phyloP scores from a whole-genome alignment of 805 yeast species.

The Cyberlindnera japonica region DNA sequence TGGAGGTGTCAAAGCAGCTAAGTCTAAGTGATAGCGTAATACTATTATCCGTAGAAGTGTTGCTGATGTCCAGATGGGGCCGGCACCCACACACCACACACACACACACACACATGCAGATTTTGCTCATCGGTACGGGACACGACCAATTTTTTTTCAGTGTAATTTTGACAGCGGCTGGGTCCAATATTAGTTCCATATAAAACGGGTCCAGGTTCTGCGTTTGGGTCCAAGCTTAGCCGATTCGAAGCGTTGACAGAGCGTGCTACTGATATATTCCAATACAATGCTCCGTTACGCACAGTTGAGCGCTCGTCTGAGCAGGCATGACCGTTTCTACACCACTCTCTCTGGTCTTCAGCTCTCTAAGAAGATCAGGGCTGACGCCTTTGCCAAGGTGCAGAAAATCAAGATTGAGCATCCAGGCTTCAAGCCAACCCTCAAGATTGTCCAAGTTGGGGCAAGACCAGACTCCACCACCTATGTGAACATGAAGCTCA shows the following conservation, averaged over 20 bases:
- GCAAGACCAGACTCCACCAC: slow-evolving; percentile 75
- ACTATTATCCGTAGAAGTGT: too few species aligned
- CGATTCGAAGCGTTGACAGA: too few species aligned
- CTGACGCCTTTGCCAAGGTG: slow-evolving; percentile 38
- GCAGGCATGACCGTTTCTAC: slow-evolving; percentile 25
- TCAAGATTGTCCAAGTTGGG: slow-evolving; percentile 76
- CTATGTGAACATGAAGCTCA: slow-evolving; percentile 74
- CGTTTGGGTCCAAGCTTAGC: too few species aligned
- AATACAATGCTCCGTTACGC: slow-evolving; percentile 13
- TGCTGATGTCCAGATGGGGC: too few species aligned
- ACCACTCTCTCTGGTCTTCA: slow-evolving; percentile 44
- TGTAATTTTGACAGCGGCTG: too few species aligned
- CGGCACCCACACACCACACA: too few species aligned
- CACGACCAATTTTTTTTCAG: too few species aligned
- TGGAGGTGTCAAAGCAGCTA: too few species aligned
- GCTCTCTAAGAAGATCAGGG: slow-evolving; percentile 42
- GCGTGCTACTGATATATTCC: background rate
- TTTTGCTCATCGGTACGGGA: background rate
- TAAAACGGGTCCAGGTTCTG: too few species aligned
- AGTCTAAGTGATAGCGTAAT: too few species aligned
- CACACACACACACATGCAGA: too few species aligned
- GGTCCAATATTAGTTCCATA: too few species aligned
- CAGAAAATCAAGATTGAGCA: slow-evolving; percentile 32
- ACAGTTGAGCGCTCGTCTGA: slow-evolving; percentile 7
- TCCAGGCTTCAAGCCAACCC: slow-evolving; percentile 58